phyloP scores from a whole-genome alignment of 2,329 filamentous ascomycete species.

The Talaromyces atroroseus region DNA sequence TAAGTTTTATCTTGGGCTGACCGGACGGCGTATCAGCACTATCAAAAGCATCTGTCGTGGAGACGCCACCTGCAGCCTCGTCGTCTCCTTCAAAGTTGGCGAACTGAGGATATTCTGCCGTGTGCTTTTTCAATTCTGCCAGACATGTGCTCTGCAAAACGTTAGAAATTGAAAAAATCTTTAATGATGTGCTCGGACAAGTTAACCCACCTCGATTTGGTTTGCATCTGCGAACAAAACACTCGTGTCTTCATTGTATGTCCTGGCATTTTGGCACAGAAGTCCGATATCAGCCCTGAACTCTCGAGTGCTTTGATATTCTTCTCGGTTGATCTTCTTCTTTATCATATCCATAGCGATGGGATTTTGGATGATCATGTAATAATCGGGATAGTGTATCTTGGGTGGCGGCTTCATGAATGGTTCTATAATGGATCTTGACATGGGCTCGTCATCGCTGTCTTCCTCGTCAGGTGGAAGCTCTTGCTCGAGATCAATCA shows the following conservation, averaged over 20 bases:
- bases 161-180: slow-evolving; percentile 4
- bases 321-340: slow-evolving; percentile 91
- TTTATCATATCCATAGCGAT: slow-evolving; percentile 96
- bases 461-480: slow-evolving; percentile 48
- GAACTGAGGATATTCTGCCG: slow-evolving; percentile 51
- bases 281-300: slow-evolving; percentile 77
- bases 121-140: slow-evolving; percentile 50
- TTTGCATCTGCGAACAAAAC: slow-evolving; percentile 88
- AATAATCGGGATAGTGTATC: slow-evolving; percentile 90
- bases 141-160: slow-evolving; percentile 43
- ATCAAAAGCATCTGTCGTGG: slow-evolving; percentile 49
- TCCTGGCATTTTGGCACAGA: slow-evolving; percentile 85
- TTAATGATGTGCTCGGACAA: too few relatives aligned
- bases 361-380: slow-evolving; percentile 82
- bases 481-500: slow-evolving; percentile 81
- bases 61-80: slow-evolving; percentile 43
- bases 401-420: slow-evolving; percentile 90
- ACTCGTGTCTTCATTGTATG: slow-evolving; percentile 94
- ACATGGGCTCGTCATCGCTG: slow-evolving; percentile 50
- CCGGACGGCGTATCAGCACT: slow-evolving; percentile 44
- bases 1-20: slow-evolving; percentile 64
- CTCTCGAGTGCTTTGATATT: slow-evolving; percentile 76
- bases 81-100: slow-evolving; percentile 49
- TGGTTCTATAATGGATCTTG: slow-evolving; percentile 82
- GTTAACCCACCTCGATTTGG: slow-evolving; percentile 73